Percentiles rank a stretch among this genome's conserved stretches.
Conservation (phyloP, 2,329 filamentous ascomycete species). For the Aspergillus glaucus region DNA sequence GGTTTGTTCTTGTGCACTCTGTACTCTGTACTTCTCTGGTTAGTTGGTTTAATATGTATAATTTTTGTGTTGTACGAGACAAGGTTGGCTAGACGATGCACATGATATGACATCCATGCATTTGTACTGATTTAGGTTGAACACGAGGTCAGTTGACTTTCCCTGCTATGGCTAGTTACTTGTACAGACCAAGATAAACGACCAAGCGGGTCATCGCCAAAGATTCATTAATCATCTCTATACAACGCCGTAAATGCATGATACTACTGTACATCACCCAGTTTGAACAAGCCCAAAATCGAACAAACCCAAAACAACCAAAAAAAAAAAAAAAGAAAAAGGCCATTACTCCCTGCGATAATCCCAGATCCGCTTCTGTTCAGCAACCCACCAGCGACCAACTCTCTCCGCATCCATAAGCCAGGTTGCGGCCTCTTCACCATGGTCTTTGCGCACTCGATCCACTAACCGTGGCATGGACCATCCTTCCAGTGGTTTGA, state of each 20-base stretch:
- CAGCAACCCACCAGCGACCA: constrained; percentile 32
- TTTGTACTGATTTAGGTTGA: too few relatives aligned
- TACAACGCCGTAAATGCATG: not conserved
- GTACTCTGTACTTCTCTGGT: too few relatives aligned
- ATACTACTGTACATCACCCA: not conserved
- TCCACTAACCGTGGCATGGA: constrained; percentile 18
- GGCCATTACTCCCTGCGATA: constrained; percentile 10
- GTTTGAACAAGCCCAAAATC: not conserved
- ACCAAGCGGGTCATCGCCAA: too few relatives aligned
- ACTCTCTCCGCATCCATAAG: constrained; percentile 30
- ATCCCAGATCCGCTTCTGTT: constrained; percentile 24
- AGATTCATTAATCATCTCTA: not conserved
- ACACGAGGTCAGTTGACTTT: too few relatives aligned
- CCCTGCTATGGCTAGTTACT: too few relatives aligned
- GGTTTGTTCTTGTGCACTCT: too few relatives aligned
- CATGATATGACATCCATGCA: too few relatives aligned
- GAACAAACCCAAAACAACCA: not conserved
- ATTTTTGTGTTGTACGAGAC: too few relatives aligned
- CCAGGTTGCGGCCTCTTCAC: constrained; percentile 28
- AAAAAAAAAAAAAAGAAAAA: not conserved
- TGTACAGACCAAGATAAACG: too few relatives aligned
- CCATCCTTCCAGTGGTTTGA: constrained; percentile 24
- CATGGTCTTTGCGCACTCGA: constrained; percentile 19
- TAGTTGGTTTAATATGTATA: too few relatives aligned
- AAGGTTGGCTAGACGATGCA: too few relatives aligned